Evolutionary conservation across 768 basidiomycete genomes (phyloP), one percentile per base, ranked within the genome.

Genomic region (Cyclocybe cylindracea): DNA sequence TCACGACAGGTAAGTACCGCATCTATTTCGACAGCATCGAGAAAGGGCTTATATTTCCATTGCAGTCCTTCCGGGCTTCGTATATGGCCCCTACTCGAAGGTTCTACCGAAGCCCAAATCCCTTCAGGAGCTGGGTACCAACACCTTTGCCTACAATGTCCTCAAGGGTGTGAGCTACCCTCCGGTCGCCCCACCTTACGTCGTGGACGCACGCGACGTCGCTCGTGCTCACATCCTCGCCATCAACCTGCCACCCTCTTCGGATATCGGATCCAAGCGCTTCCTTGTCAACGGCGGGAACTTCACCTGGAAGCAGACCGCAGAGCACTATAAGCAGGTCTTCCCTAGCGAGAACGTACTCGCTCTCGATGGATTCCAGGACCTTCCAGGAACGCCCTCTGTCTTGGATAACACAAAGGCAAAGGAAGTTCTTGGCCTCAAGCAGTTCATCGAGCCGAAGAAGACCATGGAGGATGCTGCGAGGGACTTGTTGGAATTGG

Each of bases 181-280:
- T 9, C 59, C 59, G 4, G 54, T 52, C 13, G 43, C 62, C 2
- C 59, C 59, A 5, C 67, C 70, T 19, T 70, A 60, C 59, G 46
- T 65, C 48, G 67, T 66, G 48, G 72, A 74, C 39, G 72, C 70
- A 18, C 69, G 71, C 33, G 72, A 73, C 45, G 66, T 73, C 9
- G 72, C 67, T 24, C 64, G 60, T 44, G 66, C 62, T 4, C 72
- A 73, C 42, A 60, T 72, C 39, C 67, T 61, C 32, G 69, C 69
- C 10, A 57, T 71, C 18, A 57, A 53, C 44, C 43, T 57, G 41
- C 58, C 70, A 10, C 62, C 66, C 1, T 58, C 53, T 41, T 56
- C 57, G 18, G 52, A 58, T 6, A 46, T 59, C 10, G 64, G 59
- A 7, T 50, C 61, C 50, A 67, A 66, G 50, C 64, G 71, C 24